These are phyloP conservation scores for Aspergillus floridensis DNA, from an alignment of 2,329 filamentous ascomycete genomes.

Conservation along the genomic window DNA sequence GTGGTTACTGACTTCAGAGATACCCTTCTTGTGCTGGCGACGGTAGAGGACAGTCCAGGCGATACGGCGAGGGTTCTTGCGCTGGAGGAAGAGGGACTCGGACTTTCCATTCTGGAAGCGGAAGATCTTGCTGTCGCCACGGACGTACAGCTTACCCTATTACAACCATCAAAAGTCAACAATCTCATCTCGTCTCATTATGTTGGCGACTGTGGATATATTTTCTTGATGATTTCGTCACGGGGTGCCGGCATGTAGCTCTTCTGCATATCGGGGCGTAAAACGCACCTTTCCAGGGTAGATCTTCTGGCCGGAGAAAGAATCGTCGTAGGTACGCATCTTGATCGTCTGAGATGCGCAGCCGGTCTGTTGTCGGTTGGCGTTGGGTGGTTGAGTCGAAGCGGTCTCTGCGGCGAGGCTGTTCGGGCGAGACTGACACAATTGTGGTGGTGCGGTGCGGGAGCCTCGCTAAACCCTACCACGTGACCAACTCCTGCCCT, in stretches of 20 bases:
- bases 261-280: slow-evolving; percentile 1
- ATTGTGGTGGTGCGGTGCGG: slow-evolving; percentile 43
- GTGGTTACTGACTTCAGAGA: slow-evolving; percentile 84
- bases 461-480: slow-evolving; percentile 44
- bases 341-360: slow-evolving; percentile 53
- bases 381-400: slow-evolving; percentile 45
- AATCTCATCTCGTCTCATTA: slow-evolving; percentile 2
- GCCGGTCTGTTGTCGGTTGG: slow-evolving; percentile 43
- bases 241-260: background rate
- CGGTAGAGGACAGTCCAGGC: slow-evolving; percentile 98
- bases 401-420: slow-evolving; percentile 38
- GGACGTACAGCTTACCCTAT: slow-evolving; percentile 99
- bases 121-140: slow-evolving; percentile 99
- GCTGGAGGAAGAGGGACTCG: slow-evolving; percentile 99
- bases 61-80: slow-evolving; percentile 99
- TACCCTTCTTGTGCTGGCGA: slow-evolving; percentile 99
- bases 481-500: slow-evolving; percentile 45
- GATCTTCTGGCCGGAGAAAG: slow-evolving; percentile 75
- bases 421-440: slow-evolving; percentile 34
- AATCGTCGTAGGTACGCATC: slow-evolving; percentile 76
- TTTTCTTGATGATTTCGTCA: background rate
- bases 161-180: slow-evolving; percentile 34
- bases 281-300: slow-evolving; percentile 73
- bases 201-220: background rate
- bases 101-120: slow-evolving; percentile 99